Conservation (phyloP, 169 alveolate genomes). For the Plasmodium cynomolgi region DNA sequence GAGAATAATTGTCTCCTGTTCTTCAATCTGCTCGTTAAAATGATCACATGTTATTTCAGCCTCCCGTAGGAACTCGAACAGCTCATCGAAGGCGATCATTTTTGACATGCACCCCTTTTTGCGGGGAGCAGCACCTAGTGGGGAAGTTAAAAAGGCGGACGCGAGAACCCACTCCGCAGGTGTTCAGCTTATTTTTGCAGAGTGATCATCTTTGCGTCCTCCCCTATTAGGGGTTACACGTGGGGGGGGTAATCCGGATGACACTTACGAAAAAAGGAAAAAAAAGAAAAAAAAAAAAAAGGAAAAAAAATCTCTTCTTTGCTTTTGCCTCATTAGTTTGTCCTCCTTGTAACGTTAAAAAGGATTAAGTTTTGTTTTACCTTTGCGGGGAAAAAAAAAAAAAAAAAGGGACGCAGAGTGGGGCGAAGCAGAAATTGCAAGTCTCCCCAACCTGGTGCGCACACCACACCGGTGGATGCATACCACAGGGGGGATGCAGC, state of each 20-base stretch:
- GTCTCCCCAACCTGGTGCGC: not conserved
- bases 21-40: slow-evolving; percentile 45
- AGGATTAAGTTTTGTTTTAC: not conserved
- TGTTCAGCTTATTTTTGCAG: not conserved
- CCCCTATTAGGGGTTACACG: not conserved
- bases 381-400: not conserved
- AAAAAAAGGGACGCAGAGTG: not conserved
- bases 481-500: not conserved
- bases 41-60: slow-evolving; percentile 50
- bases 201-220: not conserved
- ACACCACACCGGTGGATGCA: not conserved
- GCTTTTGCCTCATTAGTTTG: not conserved
- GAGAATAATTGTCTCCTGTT: slow-evolving; percentile 33
- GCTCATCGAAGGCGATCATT: slow-evolving; percentile 48
- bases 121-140: not conserved
- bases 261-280: not conserved
- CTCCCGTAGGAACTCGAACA: slow-evolving; percentile 51
- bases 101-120: not conserved
- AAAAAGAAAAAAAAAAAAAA: not conserved
- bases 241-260: not conserved
- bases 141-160: not conserved
- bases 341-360: not conserved
- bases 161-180: not conserved
- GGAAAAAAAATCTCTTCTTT: not conserved
- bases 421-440: not conserved